A percentile compares a stretch with the other conserved stretches of the same genome.
Conservation (phyloP, 768 basidiomycete genomes). For the Panellus pusillus region DNA sequence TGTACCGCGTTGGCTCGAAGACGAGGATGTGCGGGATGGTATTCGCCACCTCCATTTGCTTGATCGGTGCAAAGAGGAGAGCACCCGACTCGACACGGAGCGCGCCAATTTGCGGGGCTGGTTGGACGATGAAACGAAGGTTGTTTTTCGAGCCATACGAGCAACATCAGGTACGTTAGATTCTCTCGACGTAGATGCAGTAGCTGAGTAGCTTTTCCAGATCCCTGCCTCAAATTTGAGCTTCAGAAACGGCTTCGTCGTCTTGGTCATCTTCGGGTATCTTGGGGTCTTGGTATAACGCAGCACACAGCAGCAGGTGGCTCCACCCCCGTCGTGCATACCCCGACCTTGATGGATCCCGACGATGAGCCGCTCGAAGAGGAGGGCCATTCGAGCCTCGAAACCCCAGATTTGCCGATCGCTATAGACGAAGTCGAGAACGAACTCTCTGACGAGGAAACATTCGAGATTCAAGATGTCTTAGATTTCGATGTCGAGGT, state of each 20-base stretch:
- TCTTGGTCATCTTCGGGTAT: too few relatives aligned
- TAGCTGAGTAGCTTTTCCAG: too few relatives aligned
- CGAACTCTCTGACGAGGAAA: neutral
- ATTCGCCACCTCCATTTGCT: slow-evolving; percentile 25
- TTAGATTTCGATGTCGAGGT: neutral
- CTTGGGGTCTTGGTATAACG: too few relatives aligned
- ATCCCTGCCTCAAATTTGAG: too few relatives aligned
- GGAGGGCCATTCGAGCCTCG: slow-evolving; percentile 5
- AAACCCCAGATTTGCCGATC: neutral
- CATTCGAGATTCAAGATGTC: neutral
- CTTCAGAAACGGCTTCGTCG: too few relatives aligned
- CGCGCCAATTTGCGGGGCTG: slow-evolving; percentile 19
- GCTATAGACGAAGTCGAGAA: neutral
- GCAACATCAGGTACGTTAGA: slow-evolving; percentile 29
- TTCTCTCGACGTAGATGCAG: too few relatives aligned
- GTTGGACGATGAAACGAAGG: neutral
- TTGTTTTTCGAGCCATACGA: slow-evolving; percentile 2
- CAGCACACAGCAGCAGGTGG: too few relatives aligned
- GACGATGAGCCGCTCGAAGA: too few relatives aligned
- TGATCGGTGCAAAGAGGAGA: slow-evolving; percentile 25
- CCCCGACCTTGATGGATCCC: too few relatives aligned
- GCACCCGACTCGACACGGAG: slow-evolving; percentile 14
- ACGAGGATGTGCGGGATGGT: slow-evolving; percentile 28
- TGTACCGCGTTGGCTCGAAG: slow-evolving; percentile 33
- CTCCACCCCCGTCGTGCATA: too few relatives aligned